Conservation (phyloP, 441 rosid species). For the Omphalea diandra region DNA sequence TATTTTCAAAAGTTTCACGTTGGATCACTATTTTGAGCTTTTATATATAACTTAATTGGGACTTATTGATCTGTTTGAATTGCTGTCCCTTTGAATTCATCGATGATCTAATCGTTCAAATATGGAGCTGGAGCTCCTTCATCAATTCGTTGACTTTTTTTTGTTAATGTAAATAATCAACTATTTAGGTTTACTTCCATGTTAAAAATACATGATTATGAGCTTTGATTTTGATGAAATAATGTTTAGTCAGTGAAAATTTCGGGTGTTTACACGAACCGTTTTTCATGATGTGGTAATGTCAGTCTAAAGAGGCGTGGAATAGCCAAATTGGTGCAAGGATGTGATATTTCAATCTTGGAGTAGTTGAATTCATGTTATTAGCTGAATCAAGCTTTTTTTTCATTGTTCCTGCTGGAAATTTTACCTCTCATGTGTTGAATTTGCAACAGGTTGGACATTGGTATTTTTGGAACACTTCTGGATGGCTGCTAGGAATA, state of each 20-base stretch:
- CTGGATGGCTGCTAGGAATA: slow-evolving; percentile 17
- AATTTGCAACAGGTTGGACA: slow-evolving; percentile 16
- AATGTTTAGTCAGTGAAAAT: background rate
- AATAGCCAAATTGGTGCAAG: background rate
- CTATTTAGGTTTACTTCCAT: background rate
- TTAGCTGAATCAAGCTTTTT: background rate
- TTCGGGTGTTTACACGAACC: background rate
- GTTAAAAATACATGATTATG: background rate
- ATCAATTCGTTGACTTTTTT: background rate
- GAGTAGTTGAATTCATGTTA: background rate
- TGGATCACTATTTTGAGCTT: background rate
- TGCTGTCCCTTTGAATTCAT: too few species aligned
- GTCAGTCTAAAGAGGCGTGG: background rate
- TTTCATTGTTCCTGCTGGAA: background rate
- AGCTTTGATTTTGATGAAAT: background rate
- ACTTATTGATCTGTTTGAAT: background rate
- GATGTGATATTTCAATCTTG: background rate
- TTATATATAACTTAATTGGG: background rate
- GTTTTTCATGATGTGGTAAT: background rate
- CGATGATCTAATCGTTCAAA: background rate
- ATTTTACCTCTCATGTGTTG: background rate
- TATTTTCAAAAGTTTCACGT: background rate
- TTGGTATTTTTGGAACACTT: slow-evolving; percentile 2
- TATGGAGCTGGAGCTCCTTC: background rate
- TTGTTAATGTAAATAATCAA: background rate